A percentile compares a stretch with the other conserved stretches of the same genome.
Evolutionary conservation across 108 stramenopile genomes (phyloP).

Genomic region (Discostella pseudostelligera): DNA sequence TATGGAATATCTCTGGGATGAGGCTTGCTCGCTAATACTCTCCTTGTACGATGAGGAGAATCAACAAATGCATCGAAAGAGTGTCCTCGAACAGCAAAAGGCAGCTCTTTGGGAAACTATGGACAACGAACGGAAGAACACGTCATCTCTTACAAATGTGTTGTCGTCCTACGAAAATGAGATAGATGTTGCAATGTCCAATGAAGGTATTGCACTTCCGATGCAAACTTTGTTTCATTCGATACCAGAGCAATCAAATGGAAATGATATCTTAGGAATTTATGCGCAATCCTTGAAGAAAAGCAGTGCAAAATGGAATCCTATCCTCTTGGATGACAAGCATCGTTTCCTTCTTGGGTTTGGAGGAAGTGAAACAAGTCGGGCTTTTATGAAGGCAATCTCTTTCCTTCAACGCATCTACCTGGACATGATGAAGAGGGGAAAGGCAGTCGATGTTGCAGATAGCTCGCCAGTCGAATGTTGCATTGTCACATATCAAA

Average conservation of each 20-base stretch:
- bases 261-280: conserved; percentile 22
- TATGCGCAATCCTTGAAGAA: conserved; percentile 35
- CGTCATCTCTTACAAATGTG: conserved; percentile 33
- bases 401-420: conserved; percentile 39
- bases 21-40: conserved; percentile 24
- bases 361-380: conserved; percentile 55
- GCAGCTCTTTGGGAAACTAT: conserved; percentile 36
- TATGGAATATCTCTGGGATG: conserved; percentile 38
- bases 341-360: conserved; percentile 57
- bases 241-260: conserved; percentile 9
- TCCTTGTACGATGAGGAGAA: conserved; percentile 13
- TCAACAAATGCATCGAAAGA: conserved; percentile 7
- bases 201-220: conserved; percentile 46
- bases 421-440: conserved; percentile 25
- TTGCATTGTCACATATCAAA: conserved; percentile 17
- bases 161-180: conserved; percentile 67
- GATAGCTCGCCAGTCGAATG: conserved; percentile 22
- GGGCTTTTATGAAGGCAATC: conserved; percentile 58
- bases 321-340: conserved; percentile 18
- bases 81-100: conserved; percentile 44
- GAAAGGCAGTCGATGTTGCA: not conserved
- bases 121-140: conserved; percentile 38
- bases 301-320: conserved; percentile 34
- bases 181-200: conserved; percentile 67
- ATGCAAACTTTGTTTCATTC: conserved; percentile 10